Evolutionary conservation across 805 yeast species (phyloP), one percentile per base, ranked within the genome.

Genomic region (Candida silvicultrix): DNA sequence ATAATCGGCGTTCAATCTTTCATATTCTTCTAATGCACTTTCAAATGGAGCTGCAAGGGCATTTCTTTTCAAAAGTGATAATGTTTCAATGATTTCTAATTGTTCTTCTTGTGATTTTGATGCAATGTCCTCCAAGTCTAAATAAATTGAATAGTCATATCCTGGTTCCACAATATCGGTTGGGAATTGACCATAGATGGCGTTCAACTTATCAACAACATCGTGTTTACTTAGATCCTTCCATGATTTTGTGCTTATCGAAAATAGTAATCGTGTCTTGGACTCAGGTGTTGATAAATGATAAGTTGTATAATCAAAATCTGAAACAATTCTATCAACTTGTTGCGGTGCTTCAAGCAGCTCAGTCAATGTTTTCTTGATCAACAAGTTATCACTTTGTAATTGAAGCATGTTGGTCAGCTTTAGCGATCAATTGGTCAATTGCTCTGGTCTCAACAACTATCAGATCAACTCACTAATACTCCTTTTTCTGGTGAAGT

Each of bases 261-360:
- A 84, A 22, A 89, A 68, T 52, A 85, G 69, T 48, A 89, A 66
- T 62, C 76, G 58, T 32, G 81, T 65, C 68, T 84, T 87, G 49
- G 80, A 72, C 54, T 82, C 89, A 2, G 90, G 87, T n/a, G 95
- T 92, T 41, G 96, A 84, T 50, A 94, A 73, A 65, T 92, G 98
- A 67, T 86, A 90, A 28, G 94, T 86, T 42, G 97, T 95, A 69
- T 89, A 89, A 66, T 94, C 99, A 58, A 94, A 94, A 70, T 94
- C 99, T 36, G 95, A 83, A 51, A 94, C 79, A 50, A 92, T 81
- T 64, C 97, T 80, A 67, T 94, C 97, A 51, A 89, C 71, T 6
- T 79, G 68, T 42, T 75, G 63, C 3, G 78, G 74, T 22, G 65
- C 68, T 20, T 71, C 81, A 44, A 86, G 68, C 43, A 89, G 78